Conservation (phyloP, 2,329 filamentous ascomycete species). For the Pezicula neosporulosa region DNA sequence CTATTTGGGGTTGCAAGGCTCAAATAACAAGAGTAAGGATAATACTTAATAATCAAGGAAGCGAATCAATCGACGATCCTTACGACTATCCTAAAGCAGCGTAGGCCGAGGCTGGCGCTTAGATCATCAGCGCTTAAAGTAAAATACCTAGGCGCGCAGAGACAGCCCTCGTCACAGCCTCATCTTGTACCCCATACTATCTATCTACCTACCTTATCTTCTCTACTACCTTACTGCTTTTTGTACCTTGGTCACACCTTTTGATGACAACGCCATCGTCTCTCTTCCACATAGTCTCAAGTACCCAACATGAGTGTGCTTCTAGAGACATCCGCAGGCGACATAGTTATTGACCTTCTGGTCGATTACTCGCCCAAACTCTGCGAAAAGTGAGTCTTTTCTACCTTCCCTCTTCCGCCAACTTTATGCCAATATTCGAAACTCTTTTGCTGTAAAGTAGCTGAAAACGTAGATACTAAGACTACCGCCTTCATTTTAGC, state of each 20-base stretch:
- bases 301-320: constrained; percentile 74
- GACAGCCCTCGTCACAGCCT: neutral
- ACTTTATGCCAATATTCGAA: too few relatives aligned
- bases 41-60: too few relatives aligned
- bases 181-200: constrained; percentile 3
- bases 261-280: too few relatives aligned
- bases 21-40: too few relatives aligned
- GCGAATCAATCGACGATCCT: too few relatives aligned
- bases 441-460: constrained; percentile 22
- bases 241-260: neutral
- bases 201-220: too few relatives aligned
- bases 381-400: constrained; percentile 82
- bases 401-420: constrained; percentile 1
- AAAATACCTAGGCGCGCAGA: too few relatives aligned
- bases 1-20: too few relatives aligned
- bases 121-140: too few relatives aligned
- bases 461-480: constrained; percentile 55
- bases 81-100: too few relatives aligned
- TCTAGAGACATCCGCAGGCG: constrained; percentile 86
- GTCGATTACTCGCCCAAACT: constrained; percentile 85
- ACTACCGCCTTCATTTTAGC: constrained; percentile 48
- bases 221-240: neutral
- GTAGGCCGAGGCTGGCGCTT: too few relatives aligned
- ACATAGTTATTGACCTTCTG: constrained; percentile 91
- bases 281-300: neutral